Conservation (phyloP, 1,139 yeast species). For the Protomyces gravidus region DNA sequence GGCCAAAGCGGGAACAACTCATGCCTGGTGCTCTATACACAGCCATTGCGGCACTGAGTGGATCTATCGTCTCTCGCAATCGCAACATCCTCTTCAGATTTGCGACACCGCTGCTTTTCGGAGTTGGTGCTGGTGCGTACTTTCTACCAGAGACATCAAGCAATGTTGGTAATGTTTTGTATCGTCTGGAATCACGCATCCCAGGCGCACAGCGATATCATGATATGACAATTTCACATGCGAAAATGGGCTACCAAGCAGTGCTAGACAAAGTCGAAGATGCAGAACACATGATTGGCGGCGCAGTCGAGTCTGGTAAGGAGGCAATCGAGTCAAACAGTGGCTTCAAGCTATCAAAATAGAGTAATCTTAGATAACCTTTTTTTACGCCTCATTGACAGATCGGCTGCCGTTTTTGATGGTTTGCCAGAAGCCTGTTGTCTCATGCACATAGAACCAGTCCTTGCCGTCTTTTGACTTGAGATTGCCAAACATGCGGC, state of each 20-base stretch:
- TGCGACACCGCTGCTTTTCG: constrained; percentile 25
- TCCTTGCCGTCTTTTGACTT: constrained; percentile 9
- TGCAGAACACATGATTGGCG: constrained; percentile 21
- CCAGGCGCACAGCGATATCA: constrained; percentile 23
- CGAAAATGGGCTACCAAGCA: constrained; percentile 13
- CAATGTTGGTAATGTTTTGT: constrained; percentile 27
- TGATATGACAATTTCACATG: constrained; percentile 23
- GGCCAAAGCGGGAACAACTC: constrained; percentile 23
- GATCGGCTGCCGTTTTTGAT: neutral
- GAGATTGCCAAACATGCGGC: constrained; percentile 27
- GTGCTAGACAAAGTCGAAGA: constrained; percentile 21
- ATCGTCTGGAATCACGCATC: constrained; percentile 11
- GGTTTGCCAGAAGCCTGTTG: constrained; percentile 20
- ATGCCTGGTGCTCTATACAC: constrained; percentile 31
- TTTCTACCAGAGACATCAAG: constrained; percentile 28
- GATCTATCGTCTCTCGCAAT: constrained; percentile 30
- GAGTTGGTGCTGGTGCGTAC: constrained; percentile 28
- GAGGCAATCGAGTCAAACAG: constrained; percentile 15
- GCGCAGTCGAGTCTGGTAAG: constrained; percentile 17
- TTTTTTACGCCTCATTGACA: neutral
- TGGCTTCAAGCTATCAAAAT: constrained; percentile 22
- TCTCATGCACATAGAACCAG: constrained; percentile 24
- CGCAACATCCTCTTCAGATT: constrained; percentile 25
- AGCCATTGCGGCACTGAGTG: constrained; percentile 28
- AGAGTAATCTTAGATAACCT: neutral